Percentiles rank a stretch among this genome's conserved stretches.
phyloP scores from a whole-genome alignment of 768 basidiomycete species.

The Mycena sanguinolenta region DNA sequence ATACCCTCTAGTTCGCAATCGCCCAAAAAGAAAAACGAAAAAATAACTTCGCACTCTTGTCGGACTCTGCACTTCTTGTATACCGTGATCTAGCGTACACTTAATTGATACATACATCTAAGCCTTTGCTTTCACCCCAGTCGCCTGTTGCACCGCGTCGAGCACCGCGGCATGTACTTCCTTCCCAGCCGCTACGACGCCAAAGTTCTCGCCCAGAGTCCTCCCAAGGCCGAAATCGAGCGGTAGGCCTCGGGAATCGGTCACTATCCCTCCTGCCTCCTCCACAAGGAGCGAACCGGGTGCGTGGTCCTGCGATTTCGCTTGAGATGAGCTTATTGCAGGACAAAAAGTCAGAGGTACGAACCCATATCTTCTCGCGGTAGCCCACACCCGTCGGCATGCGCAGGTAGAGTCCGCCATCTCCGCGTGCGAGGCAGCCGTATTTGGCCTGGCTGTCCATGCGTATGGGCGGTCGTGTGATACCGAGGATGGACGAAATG shows the following conservation, averaged over 20 bases:
- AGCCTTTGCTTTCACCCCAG: constrained; percentile 45
- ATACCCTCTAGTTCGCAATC: background rate
- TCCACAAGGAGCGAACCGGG: constrained; percentile 86
- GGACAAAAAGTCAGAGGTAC: constrained; percentile 32
- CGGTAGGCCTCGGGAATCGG: constrained; percentile 81
- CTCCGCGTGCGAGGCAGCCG: constrained; percentile 85
- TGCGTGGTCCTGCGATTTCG: constrained; percentile 81
- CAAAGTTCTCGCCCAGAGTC: constrained; percentile 88
- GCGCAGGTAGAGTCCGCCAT: constrained; percentile 85
- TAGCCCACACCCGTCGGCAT: constrained; percentile 87
- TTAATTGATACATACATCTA: constrained; percentile 8
- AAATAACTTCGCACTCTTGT: constrained; percentile 14
- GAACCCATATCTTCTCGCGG: constrained; percentile 95
- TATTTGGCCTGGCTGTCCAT: constrained; percentile 99
- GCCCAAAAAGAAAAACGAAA: constrained; percentile 33
- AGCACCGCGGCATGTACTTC: constrained; percentile 78
- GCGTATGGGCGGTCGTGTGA: constrained; percentile 75
- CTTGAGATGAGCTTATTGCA: background rate
- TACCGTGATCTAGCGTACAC: background rate
- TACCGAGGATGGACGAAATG: constrained; percentile 75
- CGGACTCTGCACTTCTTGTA: background rate
- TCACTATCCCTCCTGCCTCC: constrained; percentile 92
- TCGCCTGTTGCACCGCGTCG: constrained; percentile 77
- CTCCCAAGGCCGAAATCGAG: constrained; percentile 91
- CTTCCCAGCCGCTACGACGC: constrained; percentile 86